Conservation (phyloP, 108 stramenopile genomes). For the Nitzschia sp. region DNA sequence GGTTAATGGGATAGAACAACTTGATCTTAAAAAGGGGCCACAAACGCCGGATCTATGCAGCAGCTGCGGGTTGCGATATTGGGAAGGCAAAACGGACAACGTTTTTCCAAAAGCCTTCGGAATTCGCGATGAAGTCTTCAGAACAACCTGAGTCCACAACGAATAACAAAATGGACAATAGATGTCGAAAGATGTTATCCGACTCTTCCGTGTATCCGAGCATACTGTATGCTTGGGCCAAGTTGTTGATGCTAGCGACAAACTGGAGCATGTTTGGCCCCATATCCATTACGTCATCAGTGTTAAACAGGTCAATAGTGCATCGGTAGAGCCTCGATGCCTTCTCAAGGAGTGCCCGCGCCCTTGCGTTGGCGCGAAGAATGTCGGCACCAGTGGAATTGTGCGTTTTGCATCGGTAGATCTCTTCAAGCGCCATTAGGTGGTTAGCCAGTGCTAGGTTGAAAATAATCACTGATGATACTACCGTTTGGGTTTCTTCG, state of each 20-base stretch:
- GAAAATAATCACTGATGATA: constrained; percentile 11
- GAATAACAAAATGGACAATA: neutral
- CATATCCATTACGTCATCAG: neutral
- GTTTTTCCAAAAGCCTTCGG: neutral
- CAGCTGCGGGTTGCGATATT: neutral
- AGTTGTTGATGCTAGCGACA: constrained; percentile 11
- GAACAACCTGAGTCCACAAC: neutral
- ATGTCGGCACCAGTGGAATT: neutral
- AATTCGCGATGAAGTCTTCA: no score
- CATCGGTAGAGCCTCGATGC: neutral
- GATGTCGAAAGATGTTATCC: neutral
- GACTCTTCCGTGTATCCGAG: neutral
- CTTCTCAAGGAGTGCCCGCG: neutral
- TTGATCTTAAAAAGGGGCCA: neutral
- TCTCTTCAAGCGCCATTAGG: neutral
- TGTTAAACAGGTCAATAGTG: neutral
- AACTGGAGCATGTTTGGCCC: neutral
- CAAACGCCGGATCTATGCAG: neutral
- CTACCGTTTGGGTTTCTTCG: neutral
- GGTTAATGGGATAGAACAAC: no score
- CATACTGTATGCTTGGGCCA: neutral
- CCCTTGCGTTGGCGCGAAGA: neutral
- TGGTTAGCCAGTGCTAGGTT: constrained; percentile 6
- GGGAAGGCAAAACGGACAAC: neutral
- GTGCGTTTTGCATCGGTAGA: neutral